Base-by-base conservation (phyloP, 1,284 basidiomycete genomes). In the Ceratobasidium sp. region DNA sequence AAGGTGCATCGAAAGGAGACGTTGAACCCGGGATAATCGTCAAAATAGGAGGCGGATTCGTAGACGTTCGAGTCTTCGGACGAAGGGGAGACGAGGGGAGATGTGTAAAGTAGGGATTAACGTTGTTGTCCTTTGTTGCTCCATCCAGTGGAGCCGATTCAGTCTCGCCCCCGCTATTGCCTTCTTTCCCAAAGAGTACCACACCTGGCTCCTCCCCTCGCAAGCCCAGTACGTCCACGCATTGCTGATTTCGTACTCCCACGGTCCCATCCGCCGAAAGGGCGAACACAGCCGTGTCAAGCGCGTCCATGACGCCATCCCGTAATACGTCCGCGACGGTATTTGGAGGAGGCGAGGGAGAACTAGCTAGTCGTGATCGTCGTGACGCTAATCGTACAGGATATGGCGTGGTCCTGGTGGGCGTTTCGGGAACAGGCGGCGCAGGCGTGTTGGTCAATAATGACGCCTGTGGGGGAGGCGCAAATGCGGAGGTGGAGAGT, bases 241-340 rank as follows among this genome's bases (percentile, higher is more conserved):
- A 73, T 12, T 23, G 23, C 57, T 73, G 70, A 26, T 73, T 74
- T 33, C 71, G 71, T 9, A 74, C 61, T 1, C 44, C 59, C n/a
- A 74, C 46, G n/a, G 13, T 65, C 28, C 71, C 71, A 61, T 64
- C 59, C 4, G 61, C 46, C 3, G 61, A 74, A 12, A 74, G 61
- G 1, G 61, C 71, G 6, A 74, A 48, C 20, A 59, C 61, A 40
- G 71, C 59, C n/a, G 28, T 28, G n/a, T 65, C 71, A 10, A 74
- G 61, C 9, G 71, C 71, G 48, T 74, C 71, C 2, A 74, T 74
- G 13, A 65, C 71, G 17, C 71, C 71, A 54, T 74, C 71, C 20
- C 61, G 59, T 2, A 74, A 61, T n/a, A 56, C 38, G 33, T 74
- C 61, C 7, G 61, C 71, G 1, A 65, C 20, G 1, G 59, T 28